These are phyloP conservation scores for Heracleum sosnowskyi DNA, from an alignment of 129 eudicot species.

Conservation along the genomic window DNA sequence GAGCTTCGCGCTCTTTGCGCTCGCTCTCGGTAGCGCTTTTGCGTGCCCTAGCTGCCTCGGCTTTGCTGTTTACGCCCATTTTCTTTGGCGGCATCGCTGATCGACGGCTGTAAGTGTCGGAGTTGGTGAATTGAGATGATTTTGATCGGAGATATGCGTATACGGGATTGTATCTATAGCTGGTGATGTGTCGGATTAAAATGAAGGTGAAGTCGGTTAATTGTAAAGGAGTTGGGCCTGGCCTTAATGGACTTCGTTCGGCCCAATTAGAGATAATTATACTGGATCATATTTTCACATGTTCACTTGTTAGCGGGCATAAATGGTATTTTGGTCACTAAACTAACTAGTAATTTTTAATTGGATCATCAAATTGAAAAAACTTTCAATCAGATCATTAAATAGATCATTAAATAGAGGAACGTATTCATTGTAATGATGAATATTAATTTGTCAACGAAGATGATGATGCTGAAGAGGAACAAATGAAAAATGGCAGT, in stretches of 20 bases:
- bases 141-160: background rate
- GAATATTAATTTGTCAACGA: too few species aligned
- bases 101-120: background rate
- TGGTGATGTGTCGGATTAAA: background rate
- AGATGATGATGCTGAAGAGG: too few species aligned
- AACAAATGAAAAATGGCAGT: too few species aligned
- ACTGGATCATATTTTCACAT: too few species aligned
- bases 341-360: too few species aligned
- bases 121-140: background rate
- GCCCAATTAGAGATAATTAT: background rate
- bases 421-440: too few species aligned
- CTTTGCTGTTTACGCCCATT: slow-evolving; percentile 88
- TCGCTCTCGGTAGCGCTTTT: slow-evolving; percentile 71
- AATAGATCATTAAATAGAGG: too few species aligned
- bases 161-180: background rate
- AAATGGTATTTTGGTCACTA: too few species aligned
- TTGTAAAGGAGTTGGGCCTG: background rate
- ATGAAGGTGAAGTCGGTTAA: too few species aligned
- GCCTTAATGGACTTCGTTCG: background rate
- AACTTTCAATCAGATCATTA: too few species aligned
- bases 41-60: slow-evolving; percentile 79
- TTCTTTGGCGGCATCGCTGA: slow-evolving; percentile 54
- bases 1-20: slow-evolving; percentile 61
- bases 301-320: too few species aligned
- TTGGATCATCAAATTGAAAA: too few species aligned